A percentile compares a stretch with the other conserved stretches of the same genome.
phyloP scores from a whole-genome alignment of 2,329 filamentous ascomycete genomes.

The Aspergillus arachidicola region DNA sequence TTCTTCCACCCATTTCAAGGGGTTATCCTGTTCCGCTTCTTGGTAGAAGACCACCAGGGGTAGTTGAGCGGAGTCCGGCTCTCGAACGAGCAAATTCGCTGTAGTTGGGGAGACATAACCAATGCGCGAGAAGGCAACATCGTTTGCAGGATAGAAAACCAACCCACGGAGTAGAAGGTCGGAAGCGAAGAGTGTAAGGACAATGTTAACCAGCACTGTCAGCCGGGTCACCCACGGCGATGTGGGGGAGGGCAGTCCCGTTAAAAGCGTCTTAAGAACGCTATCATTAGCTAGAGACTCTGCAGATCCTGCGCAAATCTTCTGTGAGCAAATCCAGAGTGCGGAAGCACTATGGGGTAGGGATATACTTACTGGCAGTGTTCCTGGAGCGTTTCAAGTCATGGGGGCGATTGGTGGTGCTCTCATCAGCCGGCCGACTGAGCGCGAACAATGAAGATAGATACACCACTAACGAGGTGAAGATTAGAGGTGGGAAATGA shows the following conservation, averaged over 20 bases:
- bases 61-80: slow-evolving; percentile 74
- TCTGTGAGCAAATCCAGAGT: background rate
- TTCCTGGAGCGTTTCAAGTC: slow-evolving; percentile 1
- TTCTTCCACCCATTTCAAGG: slow-evolving; percentile 63
- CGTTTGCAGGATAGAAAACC: slow-evolving; percentile 68
- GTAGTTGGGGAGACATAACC: slow-evolving; percentile 82
- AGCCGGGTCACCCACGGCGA: slow-evolving; percentile 66
- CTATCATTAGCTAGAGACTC: slow-evolving; percentile 12
- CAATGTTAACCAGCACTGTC: slow-evolving; percentile 72
- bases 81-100: slow-evolving; percentile 80
- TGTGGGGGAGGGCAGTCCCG: slow-evolving; percentile 74
- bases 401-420: slow-evolving; percentile 9
- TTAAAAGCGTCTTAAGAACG: slow-evolving; percentile 67
- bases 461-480: slow-evolving; percentile 50
- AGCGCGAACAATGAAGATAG: slow-evolving; percentile 41
- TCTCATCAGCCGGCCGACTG: slow-evolving; percentile 10
- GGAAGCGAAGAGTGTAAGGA: slow-evolving; percentile 67
- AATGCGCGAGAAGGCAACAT: slow-evolving; percentile 82
- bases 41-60: slow-evolving; percentile 72
- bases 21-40: slow-evolving; percentile 33
- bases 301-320: background rate
- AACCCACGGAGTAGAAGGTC: slow-evolving; percentile 79
- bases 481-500: slow-evolving; percentile 38
- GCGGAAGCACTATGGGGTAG: background rate
- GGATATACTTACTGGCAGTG: background rate